Conservation (phyloP, 768 basidiomycete genomes). For the Suillus placidus region DNA sequence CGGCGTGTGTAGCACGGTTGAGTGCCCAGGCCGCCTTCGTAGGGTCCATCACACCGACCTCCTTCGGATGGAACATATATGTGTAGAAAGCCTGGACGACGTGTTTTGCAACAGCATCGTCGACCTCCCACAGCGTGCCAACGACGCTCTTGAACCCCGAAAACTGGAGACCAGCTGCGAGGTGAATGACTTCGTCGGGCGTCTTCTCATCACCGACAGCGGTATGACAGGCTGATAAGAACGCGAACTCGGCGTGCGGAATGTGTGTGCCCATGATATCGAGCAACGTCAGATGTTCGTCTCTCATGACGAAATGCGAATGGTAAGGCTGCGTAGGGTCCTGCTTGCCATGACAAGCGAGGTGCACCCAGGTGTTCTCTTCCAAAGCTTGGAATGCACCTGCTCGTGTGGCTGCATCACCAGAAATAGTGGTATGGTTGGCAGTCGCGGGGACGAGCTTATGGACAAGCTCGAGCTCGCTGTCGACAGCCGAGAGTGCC, state of each 20-base stretch:
- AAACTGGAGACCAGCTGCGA: too few species aligned
- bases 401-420: conserved; percentile 16
- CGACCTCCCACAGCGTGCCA: too few species aligned
- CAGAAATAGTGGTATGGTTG: conserved; percentile 9
- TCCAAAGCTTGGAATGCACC: conserved; percentile 18
- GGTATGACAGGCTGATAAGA: not conserved
- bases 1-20: not conserved
- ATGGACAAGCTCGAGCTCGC: not conserved
- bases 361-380: conserved; percentile 30
- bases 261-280: not conserved
- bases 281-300: not conserved
- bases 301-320: conserved; percentile 22
- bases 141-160: too few species aligned
- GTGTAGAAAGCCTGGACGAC: not conserved
- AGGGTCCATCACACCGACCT: not conserved
- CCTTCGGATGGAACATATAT: not conserved
- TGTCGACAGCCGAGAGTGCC: not conserved
- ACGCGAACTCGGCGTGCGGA: not conserved
- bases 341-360: conserved; percentile 36
- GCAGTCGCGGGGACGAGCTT: not conserved
- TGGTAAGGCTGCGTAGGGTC: conserved; percentile 24
- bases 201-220: not conserved
- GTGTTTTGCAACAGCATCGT: too few species aligned
- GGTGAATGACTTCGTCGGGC: too few species aligned
- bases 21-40: not conserved